phyloP scores from a whole-genome alignment of 2,329 filamentous ascomycete genomes.

The Clonostachys sp. region DNA sequence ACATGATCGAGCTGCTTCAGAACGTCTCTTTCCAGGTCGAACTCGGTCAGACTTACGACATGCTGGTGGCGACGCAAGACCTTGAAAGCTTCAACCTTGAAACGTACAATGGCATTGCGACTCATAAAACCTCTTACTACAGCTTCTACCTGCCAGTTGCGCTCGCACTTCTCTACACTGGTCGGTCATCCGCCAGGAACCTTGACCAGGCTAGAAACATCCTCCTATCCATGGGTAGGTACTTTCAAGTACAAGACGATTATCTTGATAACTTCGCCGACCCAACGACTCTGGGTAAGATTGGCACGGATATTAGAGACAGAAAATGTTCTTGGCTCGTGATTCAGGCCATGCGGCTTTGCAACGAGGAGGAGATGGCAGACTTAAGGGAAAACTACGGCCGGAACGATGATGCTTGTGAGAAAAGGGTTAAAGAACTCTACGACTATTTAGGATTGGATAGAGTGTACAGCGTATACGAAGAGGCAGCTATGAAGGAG shows the following conservation, averaged over 20 bases:
- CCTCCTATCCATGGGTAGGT: slow-evolving; percentile 94
- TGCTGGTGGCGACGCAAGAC: slow-evolving; percentile 74
- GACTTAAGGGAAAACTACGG: slow-evolving; percentile 92
- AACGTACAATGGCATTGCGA: slow-evolving; percentile 97
- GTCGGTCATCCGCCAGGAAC: slow-evolving; percentile 81
- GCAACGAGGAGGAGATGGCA: slow-evolving; percentile 79
- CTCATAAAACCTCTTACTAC: slow-evolving; percentile 99
- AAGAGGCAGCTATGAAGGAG: slow-evolving; percentile 78
- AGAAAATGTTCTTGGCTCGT: slow-evolving; percentile 99
- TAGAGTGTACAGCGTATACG: slow-evolving; percentile 79
- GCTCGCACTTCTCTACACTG: slow-evolving; percentile 79
- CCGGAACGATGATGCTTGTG: slow-evolving; percentile 77
- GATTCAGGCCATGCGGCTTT: slow-evolving; percentile 83
- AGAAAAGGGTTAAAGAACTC: slow-evolving; percentile 82
- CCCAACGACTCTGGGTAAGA: slow-evolving; percentile 92
- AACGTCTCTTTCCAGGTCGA: slow-evolving; percentile 92
- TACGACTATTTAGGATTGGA: slow-evolving; percentile 84
- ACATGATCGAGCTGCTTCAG: slow-evolving; percentile 94
- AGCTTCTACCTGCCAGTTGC: slow-evolving; percentile 98
- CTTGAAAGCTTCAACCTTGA: slow-evolving; percentile 92
- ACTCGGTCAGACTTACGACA: slow-evolving; percentile 88
- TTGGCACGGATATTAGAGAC: slow-evolving; percentile 97
- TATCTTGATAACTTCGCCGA: slow-evolving; percentile 97
- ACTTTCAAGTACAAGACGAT: slow-evolving; percentile 99
- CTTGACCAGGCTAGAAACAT: slow-evolving; percentile 86